phyloP scores from a whole-genome alignment of 2,329 filamentous ascomycete species.

The Gnomoniopsis sp. region DNA sequence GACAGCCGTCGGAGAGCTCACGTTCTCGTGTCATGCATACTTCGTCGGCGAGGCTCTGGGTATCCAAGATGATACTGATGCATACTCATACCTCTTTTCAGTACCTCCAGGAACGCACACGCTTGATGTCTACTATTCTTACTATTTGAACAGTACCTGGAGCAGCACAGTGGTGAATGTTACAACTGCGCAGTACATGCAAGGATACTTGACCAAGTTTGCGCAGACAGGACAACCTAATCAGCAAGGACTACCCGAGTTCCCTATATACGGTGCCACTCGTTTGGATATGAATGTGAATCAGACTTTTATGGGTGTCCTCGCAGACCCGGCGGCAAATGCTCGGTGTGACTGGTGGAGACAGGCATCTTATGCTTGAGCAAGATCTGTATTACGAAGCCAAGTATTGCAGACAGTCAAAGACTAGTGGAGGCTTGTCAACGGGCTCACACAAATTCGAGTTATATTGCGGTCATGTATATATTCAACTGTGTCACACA shows the following conservation, averaged over 20 bases:
- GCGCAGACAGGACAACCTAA: constrained; percentile 1
- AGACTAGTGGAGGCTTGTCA: too few species aligned
- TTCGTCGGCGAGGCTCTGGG: constrained; percentile 3
- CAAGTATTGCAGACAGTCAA: not conserved
- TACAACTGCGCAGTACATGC: constrained; percentile 1
- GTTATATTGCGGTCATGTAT: too few species aligned
- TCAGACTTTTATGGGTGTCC: not conserved
- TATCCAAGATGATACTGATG: not conserved
- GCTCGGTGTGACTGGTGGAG: constrained; percentile 14
- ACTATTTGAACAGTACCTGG: constrained; percentile 12
- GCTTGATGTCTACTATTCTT: constrained; percentile 11
- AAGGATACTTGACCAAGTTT: constrained; percentile 11
- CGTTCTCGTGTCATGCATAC: constrained; percentile 8
- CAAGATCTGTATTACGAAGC: not conserved
- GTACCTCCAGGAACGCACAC: constrained; percentile 5
- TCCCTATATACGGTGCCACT: constrained; percentile 1
- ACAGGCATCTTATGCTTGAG: constrained; percentile 3
- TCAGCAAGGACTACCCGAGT: not conserved
- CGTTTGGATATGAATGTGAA: constrained; percentile 4
- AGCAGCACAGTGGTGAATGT: constrained; percentile 7
- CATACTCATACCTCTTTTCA: constrained; percentile 9
- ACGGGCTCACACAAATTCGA: too few species aligned
- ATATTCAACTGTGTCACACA: too few species aligned
- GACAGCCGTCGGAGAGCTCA: constrained; percentile 9
- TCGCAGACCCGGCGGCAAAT: constrained; percentile 9